Evolutionary conservation across 1,139 yeast genomes (phyloP).

Genomic region (Wickerhamiella pararugosa): DNA sequence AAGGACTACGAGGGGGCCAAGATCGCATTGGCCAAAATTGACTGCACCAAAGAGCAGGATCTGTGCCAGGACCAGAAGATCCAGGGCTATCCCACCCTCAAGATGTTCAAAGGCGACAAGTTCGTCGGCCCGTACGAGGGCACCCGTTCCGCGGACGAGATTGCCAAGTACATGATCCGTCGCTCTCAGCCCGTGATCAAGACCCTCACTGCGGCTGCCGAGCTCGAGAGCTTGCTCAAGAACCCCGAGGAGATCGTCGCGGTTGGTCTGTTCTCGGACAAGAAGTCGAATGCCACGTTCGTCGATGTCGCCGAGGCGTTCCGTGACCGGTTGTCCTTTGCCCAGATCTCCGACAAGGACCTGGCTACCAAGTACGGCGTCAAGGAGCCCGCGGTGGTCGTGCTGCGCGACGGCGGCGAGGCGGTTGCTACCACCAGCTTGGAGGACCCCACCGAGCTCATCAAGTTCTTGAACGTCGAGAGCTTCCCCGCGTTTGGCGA

Average conservation of each 20-base stretch:
- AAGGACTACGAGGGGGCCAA: conserved; percentile 18
- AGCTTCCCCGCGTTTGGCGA: conserved; percentile 84
- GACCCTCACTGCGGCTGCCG: conserved; percentile 28
- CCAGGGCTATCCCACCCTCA: conserved; percentile 85
- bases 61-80: conserved; percentile 64
- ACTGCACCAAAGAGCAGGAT: conserved; percentile 76
- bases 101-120: conserved; percentile 58
- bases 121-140: conserved; percentile 48
- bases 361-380: conserved; percentile 34
- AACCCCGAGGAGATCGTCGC: conserved; percentile 39
- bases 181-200: conserved; percentile 68
- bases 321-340: conserved; percentile 50
- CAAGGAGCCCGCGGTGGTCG: conserved; percentile 32
- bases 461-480: conserved; percentile 49
- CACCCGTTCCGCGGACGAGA: conserved; percentile 67
- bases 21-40: conserved; percentile 77
- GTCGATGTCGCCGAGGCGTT: conserved; percentile 37
- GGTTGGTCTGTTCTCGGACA: conserved; percentile 29
- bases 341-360: conserved; percentile 35
- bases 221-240: conserved; percentile 35
- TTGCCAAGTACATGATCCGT: conserved; percentile 64
- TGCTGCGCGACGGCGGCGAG: conserved; percentile 34
- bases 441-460: conserved; percentile 27
- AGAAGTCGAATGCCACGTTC: conserved; percentile 34
- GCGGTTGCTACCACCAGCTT: conserved; percentile 31